A percentile compares a stretch with the other conserved stretches of the same genome.
phyloP scores from a whole-genome alignment of 2,329 filamentous ascomycete genomes.

The Aureobasidium sp. region DNA sequence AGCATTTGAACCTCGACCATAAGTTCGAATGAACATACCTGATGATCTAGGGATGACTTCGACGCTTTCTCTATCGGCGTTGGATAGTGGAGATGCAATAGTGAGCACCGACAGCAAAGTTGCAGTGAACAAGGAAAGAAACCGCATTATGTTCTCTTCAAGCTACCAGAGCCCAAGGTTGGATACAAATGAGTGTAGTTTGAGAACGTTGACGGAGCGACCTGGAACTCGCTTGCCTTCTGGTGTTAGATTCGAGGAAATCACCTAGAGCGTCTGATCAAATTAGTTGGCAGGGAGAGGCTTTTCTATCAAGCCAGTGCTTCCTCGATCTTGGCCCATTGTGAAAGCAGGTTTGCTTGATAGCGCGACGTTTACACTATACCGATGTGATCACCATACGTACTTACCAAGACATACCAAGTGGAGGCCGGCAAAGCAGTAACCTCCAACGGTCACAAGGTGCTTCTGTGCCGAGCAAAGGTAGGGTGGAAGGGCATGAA shows the following conservation, averaged over 20 bases:
- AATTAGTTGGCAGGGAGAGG: background rate
- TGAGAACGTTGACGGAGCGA: background rate
- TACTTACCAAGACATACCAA: background rate
- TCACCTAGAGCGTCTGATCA: background rate
- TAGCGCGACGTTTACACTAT: background rate
- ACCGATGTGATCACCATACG: background rate
- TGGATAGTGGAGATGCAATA: background rate
- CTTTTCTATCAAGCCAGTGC: constrained; percentile 1
- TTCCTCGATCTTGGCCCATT: background rate
- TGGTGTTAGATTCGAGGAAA: background rate
- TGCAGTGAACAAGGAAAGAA: background rate
- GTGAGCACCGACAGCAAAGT: background rate
- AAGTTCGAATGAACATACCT: background rate
- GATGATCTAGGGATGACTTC: background rate
- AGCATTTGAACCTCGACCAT: background rate
- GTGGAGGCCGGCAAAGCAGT: background rate
- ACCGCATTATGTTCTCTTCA: constrained; percentile 1
- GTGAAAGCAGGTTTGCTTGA: background rate
- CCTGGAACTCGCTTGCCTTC: background rate
- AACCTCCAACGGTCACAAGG: background rate
- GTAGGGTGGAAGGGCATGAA: background rate
- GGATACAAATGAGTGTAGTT: background rate
- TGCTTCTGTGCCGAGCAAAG: background rate
- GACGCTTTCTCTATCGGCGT: background rate
- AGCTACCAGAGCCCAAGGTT: constrained; percentile 5